These are phyloP conservation scores for Thinopyrum elongatum DNA, from an alignment of 176 grass and related monocot species.

Conservation along the genomic window DNA sequence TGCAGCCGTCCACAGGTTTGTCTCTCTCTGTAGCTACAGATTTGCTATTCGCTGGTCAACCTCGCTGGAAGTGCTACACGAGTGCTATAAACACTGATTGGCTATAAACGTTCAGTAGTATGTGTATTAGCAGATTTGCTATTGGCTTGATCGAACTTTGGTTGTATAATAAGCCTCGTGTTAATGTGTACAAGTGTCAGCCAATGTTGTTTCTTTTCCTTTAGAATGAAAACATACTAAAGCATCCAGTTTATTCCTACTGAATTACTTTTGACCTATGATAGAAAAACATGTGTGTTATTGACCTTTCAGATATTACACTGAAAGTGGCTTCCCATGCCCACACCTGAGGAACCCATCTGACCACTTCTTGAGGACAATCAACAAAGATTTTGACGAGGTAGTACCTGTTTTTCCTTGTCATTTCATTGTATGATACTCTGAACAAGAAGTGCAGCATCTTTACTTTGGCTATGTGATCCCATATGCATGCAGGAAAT, in stretches of 20 bases:
- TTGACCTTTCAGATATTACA: no score
- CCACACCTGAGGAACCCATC: not conserved
- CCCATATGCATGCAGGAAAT: constrained; percentile 13
- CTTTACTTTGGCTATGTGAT: not conserved
- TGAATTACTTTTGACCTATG: not conserved
- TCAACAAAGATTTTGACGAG: constrained; percentile 56
- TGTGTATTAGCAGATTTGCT: not conserved
- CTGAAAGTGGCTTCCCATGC: not conserved
- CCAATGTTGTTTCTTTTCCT: not conserved
- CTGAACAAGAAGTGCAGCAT: not conserved
- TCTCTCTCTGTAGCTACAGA: no score
- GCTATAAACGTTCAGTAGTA: not conserved
- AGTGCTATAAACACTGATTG: not conserved
- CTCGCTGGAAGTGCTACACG: no score
- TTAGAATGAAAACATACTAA: not conserved
- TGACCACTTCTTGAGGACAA: not conserved
- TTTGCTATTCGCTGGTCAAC: no score
- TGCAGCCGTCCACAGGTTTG: no score
- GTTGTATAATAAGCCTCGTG: not conserved
- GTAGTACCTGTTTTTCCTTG: not conserved
- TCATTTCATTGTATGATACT: not conserved
- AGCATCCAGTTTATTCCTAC: not conserved
- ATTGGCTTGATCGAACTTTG: not conserved
- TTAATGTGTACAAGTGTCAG: not conserved
- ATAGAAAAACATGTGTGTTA: no score